phyloP scores from a whole-genome alignment of 305 asterid genomes.

The Fraxinus dipetala region DNA sequence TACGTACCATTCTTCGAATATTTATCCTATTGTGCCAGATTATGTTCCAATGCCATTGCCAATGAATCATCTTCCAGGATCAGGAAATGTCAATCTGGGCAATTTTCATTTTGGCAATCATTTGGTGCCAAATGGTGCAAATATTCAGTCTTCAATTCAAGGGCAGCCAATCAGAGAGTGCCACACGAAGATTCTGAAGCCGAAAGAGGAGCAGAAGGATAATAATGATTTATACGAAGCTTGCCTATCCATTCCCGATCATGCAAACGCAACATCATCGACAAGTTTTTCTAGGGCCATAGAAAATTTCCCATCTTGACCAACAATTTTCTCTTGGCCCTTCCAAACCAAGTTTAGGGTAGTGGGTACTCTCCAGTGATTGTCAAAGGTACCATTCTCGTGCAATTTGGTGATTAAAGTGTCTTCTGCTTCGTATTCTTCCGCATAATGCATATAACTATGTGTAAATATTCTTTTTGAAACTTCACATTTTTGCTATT shows the following conservation, averaged over 20 bases:
- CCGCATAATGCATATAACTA: neutral
- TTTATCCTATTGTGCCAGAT: conserved; percentile 33
- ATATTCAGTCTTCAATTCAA: conserved; percentile 21
- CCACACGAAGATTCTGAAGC: conserved; percentile 31
- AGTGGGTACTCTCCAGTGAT: neutral
- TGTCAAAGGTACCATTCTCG: neutral
- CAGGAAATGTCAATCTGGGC: conserved; percentile 18
- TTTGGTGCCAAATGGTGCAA: neutral
- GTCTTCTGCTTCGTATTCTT: neutral
- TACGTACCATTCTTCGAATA: conserved; percentile 15
- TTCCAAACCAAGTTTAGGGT: neutral
- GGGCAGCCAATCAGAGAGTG: conserved; percentile 30
- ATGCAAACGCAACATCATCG: conserved; percentile 33
- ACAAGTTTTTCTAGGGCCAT: neutral
- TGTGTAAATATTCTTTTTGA: neutral
- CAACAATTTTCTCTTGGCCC: neutral
- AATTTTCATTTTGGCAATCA: conserved; percentile 28
- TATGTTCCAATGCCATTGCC: conserved; percentile 31
- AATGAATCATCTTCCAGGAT: conserved; percentile 23
- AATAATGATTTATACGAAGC: conserved; percentile 24
- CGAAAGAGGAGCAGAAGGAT: conserved; percentile 52
- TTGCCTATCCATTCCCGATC: conserved; percentile 30
- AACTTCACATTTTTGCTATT: neutral
- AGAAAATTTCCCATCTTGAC: conserved; percentile 21
- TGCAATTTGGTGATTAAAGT: neutral